Evolutionary conservation across 1,139 yeast species (phyloP), one percentile per base, ranked within the genome.

Genomic region (Magnusiomyces suaveolens): DNA sequence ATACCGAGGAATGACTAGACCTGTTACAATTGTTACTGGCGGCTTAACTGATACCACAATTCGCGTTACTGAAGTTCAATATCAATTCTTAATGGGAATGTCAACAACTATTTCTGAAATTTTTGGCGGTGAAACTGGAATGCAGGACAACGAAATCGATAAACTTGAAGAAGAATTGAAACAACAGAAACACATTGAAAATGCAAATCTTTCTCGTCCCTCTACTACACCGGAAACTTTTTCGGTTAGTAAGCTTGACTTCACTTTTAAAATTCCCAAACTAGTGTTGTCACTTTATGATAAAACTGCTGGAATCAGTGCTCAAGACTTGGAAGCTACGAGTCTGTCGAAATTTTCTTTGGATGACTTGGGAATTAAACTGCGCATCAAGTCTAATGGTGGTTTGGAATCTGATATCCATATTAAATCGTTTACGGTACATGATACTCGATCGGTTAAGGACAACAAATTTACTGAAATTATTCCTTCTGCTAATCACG

Each of bases 401-500:
- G 79, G 81, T 46, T 77, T 81, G 57, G 76, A 73, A 3, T 78
- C 90, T 0, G 83, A 82, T 54, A 65, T 89, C 18, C 80, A 79
- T 50, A 75, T 89, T 32, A 79, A 81, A 44, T 82, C 96, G 0
- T 85, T 94, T 64, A 80, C 84, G 1, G 87, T 90, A 1, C 79
- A 79, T 56, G 98, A 92, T 69, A 79, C 82, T 2, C 76, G 98
- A 60, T 66, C 71, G 36, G 71, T 72, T 12, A 79, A 78, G 32
- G 80, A 77, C 20, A 90, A 87, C 69, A 80, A 80, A 63, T 92
- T 87, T 68, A 77, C 84, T 0, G 85, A 89, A 59, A 81, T 92
- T 39, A 83, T 94, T 49, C 97, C 97, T 0, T 79, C 81, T 26
- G 77, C 79, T 1, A 70, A 75, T 2, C 80, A 82, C 46, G 81